phyloP scores from a whole-genome alignment of 345 rosid genomes.

The Ailanthus altissimus region DNA sequence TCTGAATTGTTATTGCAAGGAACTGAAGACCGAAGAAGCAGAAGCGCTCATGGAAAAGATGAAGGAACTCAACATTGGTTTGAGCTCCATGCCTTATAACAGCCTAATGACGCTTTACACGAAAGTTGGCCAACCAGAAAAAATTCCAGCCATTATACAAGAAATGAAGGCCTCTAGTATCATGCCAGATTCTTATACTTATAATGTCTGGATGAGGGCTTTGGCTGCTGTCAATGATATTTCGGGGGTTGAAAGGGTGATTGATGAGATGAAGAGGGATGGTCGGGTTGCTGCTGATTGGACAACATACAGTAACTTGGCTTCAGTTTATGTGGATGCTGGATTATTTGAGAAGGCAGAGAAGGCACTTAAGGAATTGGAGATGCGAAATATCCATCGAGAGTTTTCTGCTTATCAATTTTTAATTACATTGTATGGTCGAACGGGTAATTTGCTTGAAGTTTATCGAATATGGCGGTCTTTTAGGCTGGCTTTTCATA shows the following conservation, averaged over 20 bases:
- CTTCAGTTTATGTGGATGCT: slow-evolving; percentile 76
- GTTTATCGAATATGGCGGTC: slow-evolving; percentile 95
- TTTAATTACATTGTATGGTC: slow-evolving; percentile 76
- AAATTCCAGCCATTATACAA: slow-evolving; percentile 63
- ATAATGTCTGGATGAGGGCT: slow-evolving; percentile 97
- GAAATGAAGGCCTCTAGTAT: slow-evolving; percentile 74
- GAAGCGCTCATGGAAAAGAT: slow-evolving; percentile 77
- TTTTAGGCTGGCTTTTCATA: slow-evolving; percentile 73
- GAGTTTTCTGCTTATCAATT: slow-evolving; percentile 79
- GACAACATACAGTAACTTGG: slow-evolving; percentile 91
- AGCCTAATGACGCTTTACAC: slow-evolving; percentile 91
- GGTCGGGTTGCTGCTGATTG: slow-evolving; percentile 83
- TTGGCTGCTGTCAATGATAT: slow-evolving; percentile 69
- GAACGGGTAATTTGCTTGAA: slow-evolving; percentile 65
- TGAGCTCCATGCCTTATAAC: slow-evolving; percentile 78
- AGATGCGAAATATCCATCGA: slow-evolving; percentile 47
- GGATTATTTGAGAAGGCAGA: slow-evolving; percentile 70
- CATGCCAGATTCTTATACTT: slow-evolving; percentile 64
- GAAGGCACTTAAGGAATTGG: slow-evolving; percentile 77
- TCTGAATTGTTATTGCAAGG: slow-evolving; percentile 87
- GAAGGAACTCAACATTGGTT: slow-evolving; percentile 81
- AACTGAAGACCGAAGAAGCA: slow-evolving; percentile 73
- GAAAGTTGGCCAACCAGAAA: slow-evolving; percentile 61
- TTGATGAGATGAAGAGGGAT: slow-evolving; percentile 87
- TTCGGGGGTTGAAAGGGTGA: slow-evolving; percentile 79